A percentile compares a stretch with the other conserved stretches of the same genome.
Conservation (phyloP, 129 eudicot genomes). For the Flaveria robusta region DNA sequence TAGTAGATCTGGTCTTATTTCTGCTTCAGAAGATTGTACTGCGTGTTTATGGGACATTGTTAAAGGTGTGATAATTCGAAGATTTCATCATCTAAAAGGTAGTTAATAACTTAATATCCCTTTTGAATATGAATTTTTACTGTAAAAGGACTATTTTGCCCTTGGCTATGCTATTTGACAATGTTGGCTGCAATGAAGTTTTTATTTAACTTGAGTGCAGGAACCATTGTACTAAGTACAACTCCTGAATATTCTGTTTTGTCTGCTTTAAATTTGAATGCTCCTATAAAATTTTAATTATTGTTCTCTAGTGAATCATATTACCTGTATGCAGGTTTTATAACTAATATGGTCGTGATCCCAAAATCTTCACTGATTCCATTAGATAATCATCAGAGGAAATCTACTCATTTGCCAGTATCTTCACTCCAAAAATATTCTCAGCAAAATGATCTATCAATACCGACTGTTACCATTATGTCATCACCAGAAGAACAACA, state of each 20-base stretch:
- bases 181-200: neutral
- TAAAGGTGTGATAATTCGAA: constrained; percentile 40
- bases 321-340: constrained; percentile 32
- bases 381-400: constrained; percentile 29
- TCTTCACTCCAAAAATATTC: constrained; percentile 42
- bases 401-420: constrained; percentile 35
- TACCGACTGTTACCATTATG: constrained; percentile 34
- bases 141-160: neutral
- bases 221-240: neutral
- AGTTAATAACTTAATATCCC: neutral
- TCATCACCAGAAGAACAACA: constrained; percentile 32
- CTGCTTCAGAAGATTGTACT: constrained; percentile 49
- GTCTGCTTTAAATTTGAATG: neutral
- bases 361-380: constrained; percentile 43
- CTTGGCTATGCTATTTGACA: neutral
- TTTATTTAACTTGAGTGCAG: neutral
- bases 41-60: constrained; percentile 52
- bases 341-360: constrained; percentile 47
- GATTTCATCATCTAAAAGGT: constrained; percentile 52
- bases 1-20: constrained; percentile 44
- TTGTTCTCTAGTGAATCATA: constrained; percentile 1
- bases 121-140: neutral
- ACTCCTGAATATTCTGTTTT: neutral
- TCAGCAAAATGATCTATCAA: constrained; percentile 20
- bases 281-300: neutral